These are phyloP conservation scores for Hysterangium stoloniferum DNA, from an alignment of 768 basidiomycete species.

Conservation along the genomic window DNA sequence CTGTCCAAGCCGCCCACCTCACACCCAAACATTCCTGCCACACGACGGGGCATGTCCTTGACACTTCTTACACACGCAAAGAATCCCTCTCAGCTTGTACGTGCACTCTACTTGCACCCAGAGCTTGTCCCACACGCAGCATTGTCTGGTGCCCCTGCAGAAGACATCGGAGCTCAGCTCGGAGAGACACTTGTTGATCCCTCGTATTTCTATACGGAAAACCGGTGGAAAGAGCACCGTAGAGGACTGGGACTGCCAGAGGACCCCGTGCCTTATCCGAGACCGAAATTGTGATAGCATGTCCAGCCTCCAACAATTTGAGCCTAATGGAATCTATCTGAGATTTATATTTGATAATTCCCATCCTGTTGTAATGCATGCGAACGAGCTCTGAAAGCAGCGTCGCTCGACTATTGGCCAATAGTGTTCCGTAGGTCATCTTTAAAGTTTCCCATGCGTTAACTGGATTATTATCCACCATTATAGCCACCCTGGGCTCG, in stretches of 20 bases:
- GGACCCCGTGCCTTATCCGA: slow-evolving; percentile 42
- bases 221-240: slow-evolving; percentile 71
- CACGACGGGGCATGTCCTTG: slow-evolving; percentile 54
- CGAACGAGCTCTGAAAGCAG: too few species aligned
- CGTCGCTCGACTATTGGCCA: too few species aligned
- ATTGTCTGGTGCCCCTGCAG: slow-evolving; percentile 59
- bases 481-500: too few species aligned
- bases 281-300: too few species aligned
- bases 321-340: too few species aligned
- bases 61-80: slow-evolving; percentile 59
- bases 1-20: slow-evolving; percentile 67
- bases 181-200: slow-evolving; percentile 58
- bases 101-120: slow-evolving; percentile 65
- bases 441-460: too few species aligned
- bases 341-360: too few species aligned
- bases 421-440: too few species aligned
- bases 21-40: slow-evolving; percentile 48
- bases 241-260: slow-evolving; percentile 68
- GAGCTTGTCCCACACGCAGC: slow-evolving; percentile 56
- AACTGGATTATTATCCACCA: too few species aligned
- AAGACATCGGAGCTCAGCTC: slow-evolving; percentile 46
- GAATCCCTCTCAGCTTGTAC: slow-evolving; percentile 68
- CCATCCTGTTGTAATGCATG: too few species aligned
- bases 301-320: too few species aligned
- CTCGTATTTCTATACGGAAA: slow-evolving; percentile 71